Percentiles rank a stretch among this genome's conserved stretches.
phyloP scores from a whole-genome alignment of 1,284 basidiomycete species.

The Rhodotorula sp. region DNA sequence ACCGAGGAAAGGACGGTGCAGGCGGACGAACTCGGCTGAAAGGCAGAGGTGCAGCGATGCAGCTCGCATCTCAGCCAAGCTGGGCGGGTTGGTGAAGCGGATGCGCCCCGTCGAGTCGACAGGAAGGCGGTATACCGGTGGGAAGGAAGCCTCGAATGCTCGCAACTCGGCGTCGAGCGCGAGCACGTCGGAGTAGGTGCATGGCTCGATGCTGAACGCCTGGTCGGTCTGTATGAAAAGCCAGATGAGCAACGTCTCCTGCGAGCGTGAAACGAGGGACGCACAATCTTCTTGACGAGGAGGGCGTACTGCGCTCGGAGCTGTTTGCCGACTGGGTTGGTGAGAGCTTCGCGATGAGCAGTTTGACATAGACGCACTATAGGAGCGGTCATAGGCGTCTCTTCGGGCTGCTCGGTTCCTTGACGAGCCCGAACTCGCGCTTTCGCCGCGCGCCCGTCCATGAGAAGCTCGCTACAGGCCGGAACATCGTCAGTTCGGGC shows the following conservation, averaged over 20 bases:
- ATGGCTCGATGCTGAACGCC: conserved; percentile 8
- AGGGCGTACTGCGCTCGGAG: conserved; percentile 12
- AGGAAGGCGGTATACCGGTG: conserved; percentile 4
- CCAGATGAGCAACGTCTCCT: neutral
- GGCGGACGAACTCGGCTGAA: conserved; percentile 21
- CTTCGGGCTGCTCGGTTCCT: conserved; percentile 4
- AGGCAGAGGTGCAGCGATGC: conserved; percentile 18
- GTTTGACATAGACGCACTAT: neutral
- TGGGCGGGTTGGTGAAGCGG: conserved; percentile 4
- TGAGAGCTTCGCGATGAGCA: too few species aligned
- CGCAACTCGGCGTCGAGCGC: conserved; percentile 12
- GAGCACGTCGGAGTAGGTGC: conserved; percentile 11
- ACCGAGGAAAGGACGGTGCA: conserved; percentile 35
- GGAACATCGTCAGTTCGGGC: neutral
- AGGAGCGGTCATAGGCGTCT: conserved; percentile 18
- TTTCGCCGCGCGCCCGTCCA: conserved; percentile 18
- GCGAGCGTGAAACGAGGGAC: neutral
- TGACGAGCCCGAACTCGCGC: conserved; percentile 7
- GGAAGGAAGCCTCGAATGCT: conserved; percentile 17
- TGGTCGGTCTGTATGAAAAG: conserved; percentile 18
- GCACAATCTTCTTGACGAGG: conserved; percentile 24
- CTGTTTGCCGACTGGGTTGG: neutral
- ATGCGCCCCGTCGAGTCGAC: conserved; percentile 4
- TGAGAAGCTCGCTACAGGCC: conserved; percentile 5
- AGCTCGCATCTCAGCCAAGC: conserved; percentile 5